phyloP scores from a whole-genome alignment of 1,284 basidiomycete species.

The Cutaneotrichosporon mucoides region DNA sequence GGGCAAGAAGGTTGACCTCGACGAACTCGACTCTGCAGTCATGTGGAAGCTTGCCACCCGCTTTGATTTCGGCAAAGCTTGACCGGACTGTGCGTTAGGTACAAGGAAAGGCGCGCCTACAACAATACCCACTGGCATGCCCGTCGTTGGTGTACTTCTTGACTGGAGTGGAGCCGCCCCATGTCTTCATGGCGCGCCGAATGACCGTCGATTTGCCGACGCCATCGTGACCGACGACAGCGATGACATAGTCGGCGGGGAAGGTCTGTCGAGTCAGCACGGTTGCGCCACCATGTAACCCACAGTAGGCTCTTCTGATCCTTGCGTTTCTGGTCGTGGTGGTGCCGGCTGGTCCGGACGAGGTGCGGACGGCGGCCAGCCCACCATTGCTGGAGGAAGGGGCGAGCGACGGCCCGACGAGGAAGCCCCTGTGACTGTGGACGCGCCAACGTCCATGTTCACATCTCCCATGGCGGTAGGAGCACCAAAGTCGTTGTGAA shows the following conservation, averaged over 20 bases:
- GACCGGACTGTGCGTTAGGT: slow-evolving; percentile 30
- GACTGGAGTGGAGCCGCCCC: slow-evolving; percentile 32
- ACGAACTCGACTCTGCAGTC: slow-evolving; percentile 40
- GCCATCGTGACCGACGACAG: slow-evolving; percentile 38
- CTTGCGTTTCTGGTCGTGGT: neutral
- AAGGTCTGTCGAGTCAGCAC: no score
- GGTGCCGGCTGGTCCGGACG: no score
- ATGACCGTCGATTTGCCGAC: slow-evolving; percentile 47
- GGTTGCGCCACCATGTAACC: no score
- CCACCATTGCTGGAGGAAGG: neutral
- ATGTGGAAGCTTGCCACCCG: slow-evolving; percentile 33
- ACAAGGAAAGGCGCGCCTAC: no score
- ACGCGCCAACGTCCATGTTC: neutral
- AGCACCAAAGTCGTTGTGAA: no score
- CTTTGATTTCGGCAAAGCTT: slow-evolving; percentile 33
- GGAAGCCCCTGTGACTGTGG: neutral
- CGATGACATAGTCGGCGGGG: slow-evolving; percentile 31
- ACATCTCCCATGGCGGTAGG: neutral
- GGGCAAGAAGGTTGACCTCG: slow-evolving; percentile 37
- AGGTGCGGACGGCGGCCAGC: no score
- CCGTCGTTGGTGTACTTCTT: slow-evolving; percentile 18
- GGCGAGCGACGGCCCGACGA: neutral
- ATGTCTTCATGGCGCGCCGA: slow-evolving; percentile 36
- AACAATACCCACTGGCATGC: slow-evolving; percentile 24
- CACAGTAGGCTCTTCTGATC: neutral